Evolutionary conservation across 2,329 filamentous ascomycete genomes (phyloP).

Genomic region (Cladophialophora exuberans): DNA sequence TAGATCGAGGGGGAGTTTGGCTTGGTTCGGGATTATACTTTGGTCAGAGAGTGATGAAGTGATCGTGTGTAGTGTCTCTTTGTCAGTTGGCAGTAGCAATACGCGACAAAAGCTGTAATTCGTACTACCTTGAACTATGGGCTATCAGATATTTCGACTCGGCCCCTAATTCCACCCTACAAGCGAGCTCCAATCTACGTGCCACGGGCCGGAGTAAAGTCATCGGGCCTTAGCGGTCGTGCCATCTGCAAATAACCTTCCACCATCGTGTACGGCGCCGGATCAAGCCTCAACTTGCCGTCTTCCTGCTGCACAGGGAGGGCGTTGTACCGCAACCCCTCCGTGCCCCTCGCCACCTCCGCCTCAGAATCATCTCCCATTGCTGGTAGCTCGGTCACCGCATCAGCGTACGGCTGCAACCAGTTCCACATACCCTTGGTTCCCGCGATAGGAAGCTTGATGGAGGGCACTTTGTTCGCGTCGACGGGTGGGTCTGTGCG

Average conservation of each 20-base stretch:
- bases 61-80: too few relatives aligned
- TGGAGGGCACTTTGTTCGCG: not conserved
- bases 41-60: too few relatives aligned
- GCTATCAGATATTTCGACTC: too few relatives aligned
- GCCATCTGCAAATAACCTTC: constrained; percentile 7
- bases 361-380: not conserved
- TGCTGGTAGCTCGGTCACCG: not conserved
- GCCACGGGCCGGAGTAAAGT: too few relatives aligned
- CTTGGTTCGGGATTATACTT: too few relatives aligned
- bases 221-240: too few relatives aligned
- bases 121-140: too few relatives aligned
- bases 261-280: not conserved
- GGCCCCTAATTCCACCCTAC: too few relatives aligned
- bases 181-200: too few relatives aligned
- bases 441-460: constrained; percentile 14
- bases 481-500: not conserved
- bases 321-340: not conserved
- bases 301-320: not conserved
- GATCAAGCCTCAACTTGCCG: not conserved
- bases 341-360: not conserved
- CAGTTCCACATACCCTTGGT: constrained; percentile 30
- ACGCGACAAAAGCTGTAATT: too few relatives aligned
- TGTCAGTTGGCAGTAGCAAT: too few relatives aligned
- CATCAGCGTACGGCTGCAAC: constrained; percentile 37
- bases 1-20: too few relatives aligned